Evolutionary conservation across 495 filamentous ascomycete genomes (phyloP), one percentile per base, ranked within the genome.

Genomic region (Penicillium argentinense): DNA sequence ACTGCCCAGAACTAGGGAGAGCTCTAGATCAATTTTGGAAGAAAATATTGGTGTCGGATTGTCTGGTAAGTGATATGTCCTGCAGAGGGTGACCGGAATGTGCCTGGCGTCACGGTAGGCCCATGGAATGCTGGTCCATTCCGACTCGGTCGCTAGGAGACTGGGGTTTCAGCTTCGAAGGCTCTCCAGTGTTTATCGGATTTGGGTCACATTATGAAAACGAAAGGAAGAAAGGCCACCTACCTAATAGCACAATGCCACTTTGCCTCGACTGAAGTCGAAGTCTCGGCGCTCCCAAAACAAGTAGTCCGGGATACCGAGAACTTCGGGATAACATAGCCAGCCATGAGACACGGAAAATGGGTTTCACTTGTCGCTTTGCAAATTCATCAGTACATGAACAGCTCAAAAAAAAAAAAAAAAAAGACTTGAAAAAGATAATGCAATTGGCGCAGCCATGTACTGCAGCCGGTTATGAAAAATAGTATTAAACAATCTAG

Each of bases 401-500:
- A n/a, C n/a, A n/a, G n/a, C n/a, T n/a, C n/a, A n/a, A n/a, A n/a
- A n/a, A n/a, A n/a, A n/a, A n/a, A n/a, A n/a, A 24, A 22, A 24
- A 16, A 11, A 32, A 38, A 42, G 17, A 17, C 26, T 17, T 28
- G 9, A 36, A 42, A 19, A 5, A 14, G 39, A 28, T 18, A 39
- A 47, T 49, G 39, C 24, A 38, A 36, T 28, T 36, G 24, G 42
- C 28, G 41, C 30, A 51, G 39, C 49, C 16, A 32, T 42, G 28
- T 27, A 30, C 44, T 14, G 36, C 21, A 49, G 22, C 47, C 42
- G 51, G 39, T 26, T 8, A 7, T 48, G 27, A 57, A 50, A 23
- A 40, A 61, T 55, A 63, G 37, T 63, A 63, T 63, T 63, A 63
- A 63, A 63, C 54, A 63, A 47, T 50, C 42, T 63, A 63, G 29